These are phyloP conservation scores for Vigna hirtella DNA, from an alignment of 306 rosid species.

Conservation along the genomic window DNA sequence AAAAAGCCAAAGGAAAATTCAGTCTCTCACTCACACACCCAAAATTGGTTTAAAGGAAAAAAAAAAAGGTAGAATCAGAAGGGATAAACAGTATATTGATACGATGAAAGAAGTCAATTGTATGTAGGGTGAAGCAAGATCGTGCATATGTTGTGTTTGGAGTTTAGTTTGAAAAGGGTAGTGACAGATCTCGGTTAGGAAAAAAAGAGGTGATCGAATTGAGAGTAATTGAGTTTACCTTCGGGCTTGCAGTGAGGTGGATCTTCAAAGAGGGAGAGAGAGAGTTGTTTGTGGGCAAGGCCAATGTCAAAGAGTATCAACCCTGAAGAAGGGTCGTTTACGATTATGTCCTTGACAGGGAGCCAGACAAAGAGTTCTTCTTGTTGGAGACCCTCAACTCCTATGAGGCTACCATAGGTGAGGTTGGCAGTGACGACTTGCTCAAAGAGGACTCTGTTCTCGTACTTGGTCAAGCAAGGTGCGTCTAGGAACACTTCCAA, in stretches of 20 bases:
- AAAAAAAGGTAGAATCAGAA: not conserved
- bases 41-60: not conserved
- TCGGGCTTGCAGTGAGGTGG: conserved; percentile 82
- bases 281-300: conserved; percentile 81
- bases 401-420: conserved; percentile 83
- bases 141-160: not conserved
- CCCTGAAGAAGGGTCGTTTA: conserved; percentile 80
- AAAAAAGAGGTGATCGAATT: not conserved
- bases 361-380: conserved; percentile 93
- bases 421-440: conserved; percentile 77
- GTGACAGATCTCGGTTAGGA: conserved; percentile 40
- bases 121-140: not conserved
- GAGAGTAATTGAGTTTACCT: conserved; percentile 49
- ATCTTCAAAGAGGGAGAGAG: conserved; percentile 87
- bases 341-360: conserved; percentile 85
- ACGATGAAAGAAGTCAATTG: conserved; percentile 17
- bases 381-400: conserved; percentile 79
- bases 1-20: conserved; percentile 38
- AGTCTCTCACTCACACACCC: not conserved
- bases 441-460: conserved; percentile 76
- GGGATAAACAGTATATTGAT: conserved; percentile 15
- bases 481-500: conserved; percentile 78
- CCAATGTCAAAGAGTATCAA: conserved; percentile 87
- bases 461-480: conserved; percentile 83
- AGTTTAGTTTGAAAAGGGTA: conserved; percentile 25